Base-by-base conservation (phyloP, 1,284 basidiomycete species). In the Trichosporon sp. region DNA sequence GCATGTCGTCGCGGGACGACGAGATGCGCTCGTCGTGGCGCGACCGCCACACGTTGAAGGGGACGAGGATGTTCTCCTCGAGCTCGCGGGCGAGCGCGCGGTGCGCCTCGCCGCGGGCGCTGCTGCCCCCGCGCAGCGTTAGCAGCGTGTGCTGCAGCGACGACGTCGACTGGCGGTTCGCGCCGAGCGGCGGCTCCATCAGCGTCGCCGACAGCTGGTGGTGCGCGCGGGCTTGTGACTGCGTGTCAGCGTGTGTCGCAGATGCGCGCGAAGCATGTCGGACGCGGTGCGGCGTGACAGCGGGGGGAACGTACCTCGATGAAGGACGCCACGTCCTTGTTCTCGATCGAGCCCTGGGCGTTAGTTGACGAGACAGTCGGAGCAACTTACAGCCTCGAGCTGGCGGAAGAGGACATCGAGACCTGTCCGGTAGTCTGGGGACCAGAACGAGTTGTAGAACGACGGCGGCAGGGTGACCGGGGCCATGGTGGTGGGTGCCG, bases 371-470 rank as follows among this genome's bases (percentile, higher is more conserved):
- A 9, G 8, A n/a, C n/a, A 63, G 9, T 6, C n/a, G 66, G 56
- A 29, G 29, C 65, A 0, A 76, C 85, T 67, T 74, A 90, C 91
- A 86, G 92, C 89, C 76, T 93, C 89, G 38, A 94, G 87, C 82
- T 92, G 91, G 62, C 79, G 83, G 79, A 89, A 92, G 25, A 94
- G 83, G 23, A 91, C 87, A 73, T 94, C 89, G 29, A 95, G 86
- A 35, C 93, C 93, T 69, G 85, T 87, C 47, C 92, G 86, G 79
- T 93, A 93, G 84, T 94, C 92, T 79, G 92, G 89, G 9, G 92
- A 88, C 93, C 93, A 95, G 85, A 95, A 95, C 42, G 92, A 93
- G 83, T 95, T 95, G 72, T 87, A 88, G 81, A 95, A 95, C 23
- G 88, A 88, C 73, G 92, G 86, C 32, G 93, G 93, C 76, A 95